Evolutionary conservation across 2,329 filamentous ascomycete species (phyloP).

Genomic region (Plenodomus biglobosus): DNA sequence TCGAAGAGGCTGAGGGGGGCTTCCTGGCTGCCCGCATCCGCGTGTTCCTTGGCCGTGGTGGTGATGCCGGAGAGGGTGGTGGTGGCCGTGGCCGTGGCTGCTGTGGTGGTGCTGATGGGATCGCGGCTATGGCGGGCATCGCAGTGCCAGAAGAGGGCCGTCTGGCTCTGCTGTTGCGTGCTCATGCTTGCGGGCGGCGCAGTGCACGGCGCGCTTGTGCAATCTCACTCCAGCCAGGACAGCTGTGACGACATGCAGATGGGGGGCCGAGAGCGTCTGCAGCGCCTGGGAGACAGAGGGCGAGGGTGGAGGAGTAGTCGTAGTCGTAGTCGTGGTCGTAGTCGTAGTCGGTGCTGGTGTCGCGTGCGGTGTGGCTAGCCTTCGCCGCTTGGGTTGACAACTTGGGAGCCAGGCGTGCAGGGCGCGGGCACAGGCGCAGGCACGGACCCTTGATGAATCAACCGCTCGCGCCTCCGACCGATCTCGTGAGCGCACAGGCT

Average conservation of each 20-base stretch:
- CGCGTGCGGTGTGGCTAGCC: neutral
- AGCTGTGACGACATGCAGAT: slow-evolving; percentile 33
- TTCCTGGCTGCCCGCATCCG: slow-evolving; percentile 4
- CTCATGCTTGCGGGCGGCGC: slow-evolving; percentile 32
- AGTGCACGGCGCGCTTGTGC: slow-evolving; percentile 23
- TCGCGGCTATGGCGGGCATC: slow-evolving; percentile 9
- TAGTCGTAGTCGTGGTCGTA: too few species aligned
- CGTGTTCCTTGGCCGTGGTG: neutral
- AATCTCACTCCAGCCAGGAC: slow-evolving; percentile 27
- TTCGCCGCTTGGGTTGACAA: neutral
- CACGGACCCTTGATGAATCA: neutral
- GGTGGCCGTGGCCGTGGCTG: neutral
- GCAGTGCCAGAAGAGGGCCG: slow-evolving; percentile 23
- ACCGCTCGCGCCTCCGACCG: neutral
- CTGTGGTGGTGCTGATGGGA: slow-evolving; percentile 1
- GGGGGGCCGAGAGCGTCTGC: slow-evolving; percentile 16
- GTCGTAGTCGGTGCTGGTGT: neutral
- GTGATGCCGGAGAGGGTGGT: too few species aligned
- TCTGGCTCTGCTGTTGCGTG: slow-evolving; percentile 19
- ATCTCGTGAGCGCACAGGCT: too few species aligned
- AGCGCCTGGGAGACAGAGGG: slow-evolving; percentile 18
- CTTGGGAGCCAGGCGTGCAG: neutral
- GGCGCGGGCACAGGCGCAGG: neutral
- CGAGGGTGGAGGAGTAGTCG: neutral
- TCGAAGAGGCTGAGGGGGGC: slow-evolving; percentile 51